Evolutionary conservation across 1,284 basidiomycete genomes (phyloP).

Genomic region (Dichomitus squalens): DNA sequence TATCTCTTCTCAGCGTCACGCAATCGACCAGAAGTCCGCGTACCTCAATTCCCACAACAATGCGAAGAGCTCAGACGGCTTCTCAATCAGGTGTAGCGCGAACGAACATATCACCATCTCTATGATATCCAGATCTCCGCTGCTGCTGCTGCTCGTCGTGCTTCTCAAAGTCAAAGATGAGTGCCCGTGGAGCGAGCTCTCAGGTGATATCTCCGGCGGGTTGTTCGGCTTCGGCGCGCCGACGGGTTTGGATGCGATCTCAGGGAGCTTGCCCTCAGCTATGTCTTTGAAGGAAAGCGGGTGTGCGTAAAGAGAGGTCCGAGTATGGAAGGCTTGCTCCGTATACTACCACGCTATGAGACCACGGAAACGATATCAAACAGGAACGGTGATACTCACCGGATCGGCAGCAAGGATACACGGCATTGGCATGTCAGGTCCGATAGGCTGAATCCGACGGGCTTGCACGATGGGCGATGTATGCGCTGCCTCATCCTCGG

Average conservation of each 20-base stretch:
- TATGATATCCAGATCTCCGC: slow-evolving; percentile 26
- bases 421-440: slow-evolving; percentile 23
- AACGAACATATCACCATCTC: slow-evolving; percentile 76
- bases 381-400: slow-evolving; percentile 32
- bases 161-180: neutral
- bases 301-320: slow-evolving; percentile 51
- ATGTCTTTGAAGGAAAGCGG: slow-evolving; percentile 56
- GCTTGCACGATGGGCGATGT: neutral
- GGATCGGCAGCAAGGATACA: slow-evolving; percentile 40
- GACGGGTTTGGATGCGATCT: slow-evolving; percentile 21
- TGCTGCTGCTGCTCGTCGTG: slow-evolving; percentile 6
- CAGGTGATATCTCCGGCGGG: slow-evolving; percentile 12
- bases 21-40: neutral
- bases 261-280: slow-evolving; percentile 48
- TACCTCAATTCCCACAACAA: slow-evolving; percentile 58
- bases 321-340: slow-evolving; percentile 46
- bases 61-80: slow-evolving; percentile 62
- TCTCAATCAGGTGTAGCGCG: slow-evolving; percentile 69
- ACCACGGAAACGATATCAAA: neutral
- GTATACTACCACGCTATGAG: slow-evolving; percentile 45
- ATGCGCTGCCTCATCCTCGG: neutral
- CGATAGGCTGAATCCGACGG: slow-evolving; percentile 18
- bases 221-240: slow-evolving; percentile 19
- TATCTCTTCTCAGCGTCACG: neutral
- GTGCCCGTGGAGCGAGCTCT: slow-evolving; percentile 13